Conservation (phyloP, 345 rosid species). For the Crucihimalaya himalaica region DNA sequence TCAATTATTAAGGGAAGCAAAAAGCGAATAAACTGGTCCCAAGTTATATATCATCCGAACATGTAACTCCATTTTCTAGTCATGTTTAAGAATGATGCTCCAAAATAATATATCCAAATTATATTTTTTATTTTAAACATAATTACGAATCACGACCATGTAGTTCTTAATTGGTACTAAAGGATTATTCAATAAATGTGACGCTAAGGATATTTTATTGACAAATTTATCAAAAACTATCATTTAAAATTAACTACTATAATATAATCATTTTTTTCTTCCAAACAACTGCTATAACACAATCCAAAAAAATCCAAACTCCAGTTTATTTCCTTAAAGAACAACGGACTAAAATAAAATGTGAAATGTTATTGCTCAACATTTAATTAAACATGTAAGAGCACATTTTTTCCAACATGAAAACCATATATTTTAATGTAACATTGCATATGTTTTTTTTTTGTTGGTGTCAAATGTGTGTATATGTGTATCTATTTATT, state of each 20-base stretch:
- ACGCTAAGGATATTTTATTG: background rate
- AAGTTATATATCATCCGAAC: slow-evolving; percentile 9
- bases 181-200: background rate
- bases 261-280: background rate
- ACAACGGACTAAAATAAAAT: background rate
- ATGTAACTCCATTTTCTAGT: slow-evolving; percentile 17
- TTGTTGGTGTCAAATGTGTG: background rate
- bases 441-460: background rate
- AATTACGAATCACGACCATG: background rate
- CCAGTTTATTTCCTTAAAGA: too few species aligned
- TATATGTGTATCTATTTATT: background rate
- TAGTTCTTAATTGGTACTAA: background rate
- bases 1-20: background rate
- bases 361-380: background rate
- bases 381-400: slow-evolving; percentile 9
- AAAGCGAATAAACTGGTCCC: background rate
- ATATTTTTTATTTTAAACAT: background rate
- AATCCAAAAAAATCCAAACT: too few species aligned
- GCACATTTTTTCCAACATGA: background rate
- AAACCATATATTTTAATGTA: slow-evolving; percentile 11
- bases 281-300: too few species aligned
- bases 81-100: background rate
- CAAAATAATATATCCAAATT: background rate
- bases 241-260: background rate
- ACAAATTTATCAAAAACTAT: background rate